Percentiles rank a stretch among this genome's conserved stretches.
Conservation (phyloP, 352 stramenopile species). For the Hyaloperonospora brassicae region DNA sequence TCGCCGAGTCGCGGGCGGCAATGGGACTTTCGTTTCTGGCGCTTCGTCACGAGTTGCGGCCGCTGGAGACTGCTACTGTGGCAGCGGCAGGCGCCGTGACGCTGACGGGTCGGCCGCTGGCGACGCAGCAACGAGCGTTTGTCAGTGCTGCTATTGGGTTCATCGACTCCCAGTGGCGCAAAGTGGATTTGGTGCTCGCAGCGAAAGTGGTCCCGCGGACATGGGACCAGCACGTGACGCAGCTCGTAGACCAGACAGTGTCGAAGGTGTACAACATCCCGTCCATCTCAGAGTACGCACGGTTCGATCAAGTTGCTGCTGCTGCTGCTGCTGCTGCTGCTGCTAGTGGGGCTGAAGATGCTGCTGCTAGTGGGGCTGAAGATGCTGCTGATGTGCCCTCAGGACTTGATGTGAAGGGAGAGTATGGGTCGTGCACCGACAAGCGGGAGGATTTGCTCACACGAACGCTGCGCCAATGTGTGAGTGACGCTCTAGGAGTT, state of each 20-base stretch:
- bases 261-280: conserved; percentile 14
- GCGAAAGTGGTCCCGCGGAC: conserved; percentile 13
- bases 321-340: background rate
- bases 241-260: conserved; percentile 15
- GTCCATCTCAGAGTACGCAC: conserved; percentile 15
- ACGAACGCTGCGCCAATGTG: conserved; percentile 18
- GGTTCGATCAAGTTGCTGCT: conserved; percentile 9
- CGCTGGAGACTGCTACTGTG: conserved; percentile 6
- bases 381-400: background rate
- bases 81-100: background rate
- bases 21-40: conserved; percentile 21
- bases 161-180: conserved; percentile 28
- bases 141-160: conserved; percentile 16
- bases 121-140: conserved; percentile 13
- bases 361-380: background rate
- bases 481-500: conserved; percentile 19
- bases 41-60: conserved; percentile 15
- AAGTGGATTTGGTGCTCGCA: conserved; percentile 22
- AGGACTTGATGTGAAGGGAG: no score
- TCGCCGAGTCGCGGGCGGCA: conserved; percentile 14
- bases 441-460: conserved; percentile 18
- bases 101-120: background rate
- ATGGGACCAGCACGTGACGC: conserved; percentile 15
- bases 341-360: conserved; percentile 1
- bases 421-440: no score